Evolutionary conservation across 2,329 filamentous ascomycete genomes (phyloP).

Genomic region (Zasmidium citrigriseum): DNA sequence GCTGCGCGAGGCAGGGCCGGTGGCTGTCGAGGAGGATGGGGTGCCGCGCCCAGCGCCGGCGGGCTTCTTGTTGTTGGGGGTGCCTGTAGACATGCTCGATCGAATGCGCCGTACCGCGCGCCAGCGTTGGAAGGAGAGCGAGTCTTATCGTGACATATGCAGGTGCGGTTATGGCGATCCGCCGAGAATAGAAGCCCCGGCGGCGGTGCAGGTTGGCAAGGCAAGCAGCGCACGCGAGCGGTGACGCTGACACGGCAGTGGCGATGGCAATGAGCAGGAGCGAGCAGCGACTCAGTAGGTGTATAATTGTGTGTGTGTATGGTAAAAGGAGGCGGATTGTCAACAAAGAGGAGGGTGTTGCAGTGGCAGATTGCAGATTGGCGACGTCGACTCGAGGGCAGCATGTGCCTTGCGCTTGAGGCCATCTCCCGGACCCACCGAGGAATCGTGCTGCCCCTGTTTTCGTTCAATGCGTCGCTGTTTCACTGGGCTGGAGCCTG

Average conservation of each 20-base stretch:
- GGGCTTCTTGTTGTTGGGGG: conserved; percentile 23
- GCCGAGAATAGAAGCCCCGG: not conserved
- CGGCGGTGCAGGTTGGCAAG: too few relatives aligned
- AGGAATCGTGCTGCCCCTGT: not conserved
- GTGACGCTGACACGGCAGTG: not conserved
- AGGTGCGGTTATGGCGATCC: not conserved
- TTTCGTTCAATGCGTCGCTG: too few relatives aligned
- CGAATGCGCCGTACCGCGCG: not conserved
- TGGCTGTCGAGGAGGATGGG: conserved; percentile 16
- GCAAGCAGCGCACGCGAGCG: not conserved
- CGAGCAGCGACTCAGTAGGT: not conserved
- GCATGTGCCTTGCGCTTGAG: not conserved
- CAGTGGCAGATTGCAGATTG: not conserved
- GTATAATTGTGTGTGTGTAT: not conserved
- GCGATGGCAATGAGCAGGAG: not conserved
- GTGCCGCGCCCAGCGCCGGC: conserved; percentile 19
- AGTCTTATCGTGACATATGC: not conserved
- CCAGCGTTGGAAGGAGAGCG: not conserved
- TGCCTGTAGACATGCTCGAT: conserved; percentile 14
- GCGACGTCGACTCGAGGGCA: not conserved
- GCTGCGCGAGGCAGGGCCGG: conserved; percentile 11
- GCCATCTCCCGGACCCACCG: not conserved
- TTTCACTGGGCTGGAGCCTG: not conserved
- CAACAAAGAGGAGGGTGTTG: not conserved
- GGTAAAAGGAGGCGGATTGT: not conserved